Conservation (phyloP, 2,329 filamentous ascomycete genomes). For the Fusarium staphyleae region DNA sequence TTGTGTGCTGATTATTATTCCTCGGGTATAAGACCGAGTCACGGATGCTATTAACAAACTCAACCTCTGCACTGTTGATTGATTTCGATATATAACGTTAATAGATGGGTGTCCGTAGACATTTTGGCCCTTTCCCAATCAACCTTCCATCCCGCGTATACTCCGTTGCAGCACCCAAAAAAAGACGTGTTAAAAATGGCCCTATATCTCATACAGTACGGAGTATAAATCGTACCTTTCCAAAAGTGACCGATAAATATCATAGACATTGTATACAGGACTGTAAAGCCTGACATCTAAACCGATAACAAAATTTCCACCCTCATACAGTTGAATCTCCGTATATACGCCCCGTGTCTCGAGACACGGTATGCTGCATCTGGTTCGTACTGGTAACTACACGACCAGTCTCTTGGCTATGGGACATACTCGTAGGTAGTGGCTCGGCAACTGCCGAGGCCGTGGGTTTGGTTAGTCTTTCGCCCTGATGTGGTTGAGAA, state of each 20-base stretch:
- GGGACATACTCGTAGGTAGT: not conserved
- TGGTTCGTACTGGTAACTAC: not conserved
- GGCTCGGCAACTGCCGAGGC: not conserved
- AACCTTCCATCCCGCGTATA: not conserved
- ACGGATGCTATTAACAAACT: too few relatives aligned
- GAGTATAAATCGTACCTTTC: slow-evolving; percentile 2
- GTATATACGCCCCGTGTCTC: not conserved
- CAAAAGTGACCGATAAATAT: not conserved
- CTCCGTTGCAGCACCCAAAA: not conserved
- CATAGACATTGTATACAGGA: not conserved
- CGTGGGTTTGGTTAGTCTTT: not conserved
- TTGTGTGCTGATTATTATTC: too few relatives aligned
- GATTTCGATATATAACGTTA: not conserved
- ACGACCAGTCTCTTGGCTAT: not conserved
- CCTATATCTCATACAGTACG: too few relatives aligned
- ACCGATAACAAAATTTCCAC: slow-evolving; percentile 8
- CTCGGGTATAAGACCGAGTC: too few relatives aligned
- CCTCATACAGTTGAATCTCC: not conserved
- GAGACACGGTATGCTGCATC: not conserved
- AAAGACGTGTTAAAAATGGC: not conserved
- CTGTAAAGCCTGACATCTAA: not conserved
- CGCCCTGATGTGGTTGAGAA: not conserved
- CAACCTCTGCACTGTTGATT: not conserved
- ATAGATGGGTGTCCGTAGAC: not conserved
- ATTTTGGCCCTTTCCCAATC: slow-evolving; percentile 1